Conservation (phyloP, 768 basidiomycete species). For the Tubosaeta sp. region DNA sequence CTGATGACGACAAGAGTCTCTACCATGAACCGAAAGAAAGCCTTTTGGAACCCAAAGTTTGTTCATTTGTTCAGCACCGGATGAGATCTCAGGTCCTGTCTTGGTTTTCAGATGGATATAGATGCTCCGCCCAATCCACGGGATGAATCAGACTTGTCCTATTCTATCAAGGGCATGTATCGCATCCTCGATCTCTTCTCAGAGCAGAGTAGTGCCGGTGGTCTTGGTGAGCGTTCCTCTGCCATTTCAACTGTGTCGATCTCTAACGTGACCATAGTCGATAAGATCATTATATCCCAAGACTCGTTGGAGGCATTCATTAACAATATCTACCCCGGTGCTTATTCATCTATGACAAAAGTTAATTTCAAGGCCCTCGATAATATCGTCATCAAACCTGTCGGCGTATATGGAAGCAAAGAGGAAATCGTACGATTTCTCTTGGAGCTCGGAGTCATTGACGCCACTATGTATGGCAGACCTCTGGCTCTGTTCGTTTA, state of each 20-base stretch:
- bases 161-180: slow-evolving; percentile 32
- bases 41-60: slow-evolving; percentile 4
- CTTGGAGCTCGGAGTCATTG: slow-evolving; percentile 31
- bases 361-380: slow-evolving; percentile 29
- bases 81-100: not conserved
- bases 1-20: slow-evolving; percentile 12
- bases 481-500: fast-evolving
- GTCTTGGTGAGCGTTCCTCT: slow-evolving; percentile 38
- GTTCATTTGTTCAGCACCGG: not conserved
- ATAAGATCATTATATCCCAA: slow-evolving; percentile 60
- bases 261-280: slow-evolving; percentile 34
- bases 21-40: slow-evolving; percentile 11
- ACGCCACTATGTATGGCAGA: slow-evolving; percentile 36
- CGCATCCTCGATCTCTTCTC: too few species aligned
- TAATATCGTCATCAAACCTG: slow-evolving; percentile 39
- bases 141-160: slow-evolving; percentile 19
- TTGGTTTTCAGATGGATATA: slow-evolving; percentile 17
- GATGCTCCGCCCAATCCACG: not conserved
- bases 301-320: slow-evolving; percentile 45
- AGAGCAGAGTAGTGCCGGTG: slow-evolving; percentile 34
- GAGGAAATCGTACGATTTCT: slow-evolving; percentile 47
- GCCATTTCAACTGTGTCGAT: not conserved
- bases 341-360: slow-evolving; percentile 50
- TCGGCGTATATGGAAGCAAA: slow-evolving; percentile 57
- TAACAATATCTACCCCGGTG: slow-evolving; percentile 45